Base-by-base conservation (phyloP, 176 grass and related monocot genomes). In the Carex kokanica region DNA sequence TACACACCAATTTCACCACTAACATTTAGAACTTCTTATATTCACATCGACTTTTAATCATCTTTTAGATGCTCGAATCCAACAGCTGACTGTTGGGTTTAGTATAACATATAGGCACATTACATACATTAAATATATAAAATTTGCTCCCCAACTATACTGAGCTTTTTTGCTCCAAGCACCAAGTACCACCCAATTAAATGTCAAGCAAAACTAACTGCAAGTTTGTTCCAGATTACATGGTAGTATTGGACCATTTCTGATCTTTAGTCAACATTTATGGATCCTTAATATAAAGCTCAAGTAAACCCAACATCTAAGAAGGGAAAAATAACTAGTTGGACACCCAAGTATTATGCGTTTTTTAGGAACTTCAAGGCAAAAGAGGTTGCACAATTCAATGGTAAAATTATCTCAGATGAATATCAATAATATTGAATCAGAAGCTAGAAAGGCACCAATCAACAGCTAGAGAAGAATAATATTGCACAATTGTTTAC, bases 371-470 rank as follows among this genome's bases (percentile, higher is more conserved):
- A 20, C 57, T 1, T 60, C 57, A 60, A 23, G 18, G n/a, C n/a
- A 23, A 60, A 60, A 60, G 58, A 41, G 43, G 18, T 72, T 63
- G 74, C 47, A 69, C 36, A 20, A 85, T 78, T 73, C 63, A 68
- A 59, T 59, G 56, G 18, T 59, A 59, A 59, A 61, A 49, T 11
- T 61, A 61, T 61, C 8, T 61, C 59, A 61, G 21, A 61, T 3
- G 2, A 21, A 61, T 61, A 23, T 61, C 20, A 61, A 61, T 24
- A 61, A 49, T 45, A 12, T 8, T 61, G 25, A 59, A 61, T 61
- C 59, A 61, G 59, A 21, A 24, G 59, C 47, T 15, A 75, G 11
- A 29, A 55, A 9, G 13, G 45, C 24, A 32, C 49, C 2, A 3
- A 77, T 77, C 7, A 54, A 54, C 13, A 32, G 49, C 14, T 54